phyloP scores from a whole-genome alignment of 441 rosid genomes.

The Flueggea neowawraea region DNA sequence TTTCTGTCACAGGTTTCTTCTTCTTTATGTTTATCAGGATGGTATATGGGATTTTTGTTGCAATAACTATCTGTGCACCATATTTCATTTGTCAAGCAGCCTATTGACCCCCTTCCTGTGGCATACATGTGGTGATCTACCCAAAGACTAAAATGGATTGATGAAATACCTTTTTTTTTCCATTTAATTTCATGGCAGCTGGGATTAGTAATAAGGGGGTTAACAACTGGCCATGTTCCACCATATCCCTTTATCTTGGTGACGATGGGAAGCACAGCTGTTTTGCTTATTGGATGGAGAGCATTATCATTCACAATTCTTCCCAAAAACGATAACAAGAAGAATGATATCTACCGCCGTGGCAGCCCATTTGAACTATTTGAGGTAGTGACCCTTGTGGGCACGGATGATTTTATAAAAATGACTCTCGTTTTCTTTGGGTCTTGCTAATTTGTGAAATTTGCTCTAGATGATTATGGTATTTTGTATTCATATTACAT shows the following conservation, averaged over 20 bases:
- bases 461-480: too few species aligned
- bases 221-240: constrained; percentile 60
- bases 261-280: constrained; percentile 85
- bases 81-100: too few species aligned
- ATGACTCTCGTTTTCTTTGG: too few species aligned
- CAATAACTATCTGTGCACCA: too few species aligned
- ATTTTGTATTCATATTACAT: too few species aligned
- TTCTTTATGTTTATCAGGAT: too few species aligned
- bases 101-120: too few species aligned
- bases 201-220: constrained; percentile 66
- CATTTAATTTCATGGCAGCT: constrained; percentile 40
- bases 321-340: constrained; percentile 48
- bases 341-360: constrained; percentile 59
- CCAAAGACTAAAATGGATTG: too few species aligned
- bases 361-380: constrained; percentile 91
- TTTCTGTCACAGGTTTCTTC: too few species aligned
- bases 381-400: constrained; percentile 45
- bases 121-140: too few species aligned
- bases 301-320: constrained; percentile 53
- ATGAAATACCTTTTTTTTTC: constrained; percentile 10
- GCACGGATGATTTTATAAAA: not conserved
- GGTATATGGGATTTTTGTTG: too few species aligned
- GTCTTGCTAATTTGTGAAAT: too few species aligned
- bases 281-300: constrained; percentile 85
- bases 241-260: constrained; percentile 58